Base-by-base conservation (phyloP, 2,329 filamentous ascomycete genomes). In the Curvularia lunata region DNA sequence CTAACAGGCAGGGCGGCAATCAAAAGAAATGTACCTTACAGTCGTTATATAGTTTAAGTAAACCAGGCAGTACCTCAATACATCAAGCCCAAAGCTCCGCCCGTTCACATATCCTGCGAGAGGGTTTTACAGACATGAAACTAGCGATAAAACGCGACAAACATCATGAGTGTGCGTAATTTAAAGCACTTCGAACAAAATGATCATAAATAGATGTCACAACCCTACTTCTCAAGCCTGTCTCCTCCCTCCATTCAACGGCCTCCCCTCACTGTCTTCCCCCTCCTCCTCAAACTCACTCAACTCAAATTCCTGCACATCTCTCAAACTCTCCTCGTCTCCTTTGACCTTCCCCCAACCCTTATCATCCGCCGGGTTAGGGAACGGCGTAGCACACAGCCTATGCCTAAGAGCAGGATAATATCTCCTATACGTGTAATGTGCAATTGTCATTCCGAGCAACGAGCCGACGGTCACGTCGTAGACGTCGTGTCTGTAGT, bases 401-500 rank as follows among this genome's bases (percentile, higher is more conserved):
- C 66, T 64, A n/a, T 78, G 80, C 43, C 80, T 73, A 53, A 88
- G 67, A 4, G 80, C 74, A 0, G 86, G 86, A 67, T 84, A 88
- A 67, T 88, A 88, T 48, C 86, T 77, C 52, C 85, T 77, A 70
- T 87, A 88, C 7, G 83, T 84, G 59, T 85, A 83, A 70, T 82
- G 84, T 13, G 85, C 82, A 3, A 88, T 77, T 1, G 76, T 54
- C 28, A 86, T 76, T 0, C 86, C 86, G 6, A 88, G 68, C 19
- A 84, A 52, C 16, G 81, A 82, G 0, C 86, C 86, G 6, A 77
- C 77, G 3, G 82, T 83, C 5, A 88, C 85, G 71, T 88, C 86
- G 56, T 83, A 87, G 2, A 87, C 83, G 71, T 88, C 86, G 60
- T 88, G 86, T 25, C 86, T 77, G 67, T 88, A 88, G 65, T 88